Evolutionary conservation across 1,139 yeast species (phyloP).

Genomic region (Entelexis sorbosivorans): DNA sequence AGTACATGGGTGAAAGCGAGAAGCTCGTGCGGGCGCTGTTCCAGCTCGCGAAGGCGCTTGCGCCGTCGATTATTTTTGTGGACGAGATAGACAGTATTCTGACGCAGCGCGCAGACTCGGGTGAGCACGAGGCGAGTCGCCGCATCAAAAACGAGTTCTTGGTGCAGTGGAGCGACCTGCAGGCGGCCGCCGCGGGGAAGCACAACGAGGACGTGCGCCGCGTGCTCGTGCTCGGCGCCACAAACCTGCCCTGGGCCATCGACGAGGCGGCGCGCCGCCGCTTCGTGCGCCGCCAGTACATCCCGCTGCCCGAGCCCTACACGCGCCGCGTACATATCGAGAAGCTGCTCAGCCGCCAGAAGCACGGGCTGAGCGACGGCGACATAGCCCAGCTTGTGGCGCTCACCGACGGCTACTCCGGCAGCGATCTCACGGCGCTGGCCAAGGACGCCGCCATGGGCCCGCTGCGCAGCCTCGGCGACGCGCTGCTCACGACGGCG

Average conservation of each 20-base stretch:
- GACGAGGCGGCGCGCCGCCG: slow-evolving; percentile 97
- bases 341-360: slow-evolving; percentile 64
- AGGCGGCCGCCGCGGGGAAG: slow-evolving; percentile 82
- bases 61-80: slow-evolving; percentile 90
- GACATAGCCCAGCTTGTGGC: slow-evolving; percentile 53
- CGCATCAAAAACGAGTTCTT: slow-evolving; percentile 88
- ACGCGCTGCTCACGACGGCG: slow-evolving; percentile 69
- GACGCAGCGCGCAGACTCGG: slow-evolving; percentile 67
- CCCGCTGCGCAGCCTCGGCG: slow-evolving; percentile 84
- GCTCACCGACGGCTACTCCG: slow-evolving; percentile 73
- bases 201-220: slow-evolving; percentile 41
- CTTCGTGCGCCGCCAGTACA: slow-evolving; percentile 85
- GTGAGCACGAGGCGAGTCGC: slow-evolving; percentile 86
- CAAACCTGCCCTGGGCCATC: slow-evolving; percentile 94
- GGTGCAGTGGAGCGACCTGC: slow-evolving; percentile 90
- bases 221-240: slow-evolving; percentile 88
- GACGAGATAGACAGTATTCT: slow-evolving; percentile 92
- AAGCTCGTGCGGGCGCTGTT: slow-evolving; percentile 85
- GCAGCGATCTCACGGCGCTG: slow-evolving; percentile 87
- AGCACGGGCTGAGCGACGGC: slow-evolving; percentile 48
- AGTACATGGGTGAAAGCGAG: slow-evolving; percentile 81
- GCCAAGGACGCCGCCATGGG: slow-evolving; percentile 99
- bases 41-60: slow-evolving; percentile 68
- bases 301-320: slow-evolving; percentile 83
- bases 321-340: slow-evolving; percentile 65